A percentile compares a stretch with the other conserved stretches of the same genome.
Evolutionary conservation across 257 asterid genomes (phyloP).

Genomic region (Fraxinus pennsylvanica): DNA sequence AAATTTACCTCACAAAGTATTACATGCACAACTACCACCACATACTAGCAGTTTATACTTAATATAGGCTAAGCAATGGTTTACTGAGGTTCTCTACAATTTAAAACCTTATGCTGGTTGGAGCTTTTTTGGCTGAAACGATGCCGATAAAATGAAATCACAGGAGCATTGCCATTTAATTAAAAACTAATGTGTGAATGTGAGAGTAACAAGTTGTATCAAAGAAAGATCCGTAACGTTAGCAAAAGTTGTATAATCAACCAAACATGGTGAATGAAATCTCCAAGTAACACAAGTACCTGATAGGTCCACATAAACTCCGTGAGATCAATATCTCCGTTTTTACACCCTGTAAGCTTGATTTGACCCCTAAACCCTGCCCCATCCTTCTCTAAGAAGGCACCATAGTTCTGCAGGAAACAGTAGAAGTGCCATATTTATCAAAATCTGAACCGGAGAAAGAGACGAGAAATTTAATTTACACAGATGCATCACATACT

Average conservation of each 20-base stretch:
- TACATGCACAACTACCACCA: background rate
- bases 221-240: background rate
- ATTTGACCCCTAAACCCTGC: slow-evolving; percentile 87
- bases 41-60: background rate
- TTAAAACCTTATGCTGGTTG: background rate
- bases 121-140: background rate
- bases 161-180: background rate
- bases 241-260: background rate
- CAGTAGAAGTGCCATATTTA: slow-evolving; percentile 21
- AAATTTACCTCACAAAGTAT: background rate
- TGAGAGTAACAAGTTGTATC: background rate
- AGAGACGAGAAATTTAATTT: background rate
- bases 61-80: background rate
- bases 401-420: slow-evolving; percentile 82
- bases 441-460: slow-evolving; percentile 16
- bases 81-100: background rate
- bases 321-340: slow-evolving; percentile 72
- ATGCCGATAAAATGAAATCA: background rate
- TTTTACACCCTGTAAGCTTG: slow-evolving; percentile 61
- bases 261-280: background rate
- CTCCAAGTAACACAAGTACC: slow-evolving; percentile 38
- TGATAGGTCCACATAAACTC: slow-evolving; percentile 72
- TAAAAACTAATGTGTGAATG: background rate
- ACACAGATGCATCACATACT: slow-evolving; percentile 2
- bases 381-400: slow-evolving; percentile 91